Evolutionary conservation across 306 rosid genomes (phyloP).

Genomic region (Amphicarpaea edgeworthii): DNA sequence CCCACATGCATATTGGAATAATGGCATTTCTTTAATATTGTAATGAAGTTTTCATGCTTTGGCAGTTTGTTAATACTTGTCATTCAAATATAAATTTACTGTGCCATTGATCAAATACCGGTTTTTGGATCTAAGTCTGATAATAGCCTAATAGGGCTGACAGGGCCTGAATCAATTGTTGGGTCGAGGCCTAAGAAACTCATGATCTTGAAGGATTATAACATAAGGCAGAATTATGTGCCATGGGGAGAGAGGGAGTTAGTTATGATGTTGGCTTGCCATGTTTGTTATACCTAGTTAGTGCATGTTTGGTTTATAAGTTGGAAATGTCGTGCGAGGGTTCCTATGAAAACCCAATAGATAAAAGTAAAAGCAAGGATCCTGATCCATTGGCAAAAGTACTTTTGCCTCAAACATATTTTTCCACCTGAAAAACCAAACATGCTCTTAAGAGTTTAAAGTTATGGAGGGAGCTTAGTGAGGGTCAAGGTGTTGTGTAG

Average conservation of each 20-base stretch:
- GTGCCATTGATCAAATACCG: neutral
- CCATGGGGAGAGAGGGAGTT: neutral
- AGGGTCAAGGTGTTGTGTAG: neutral
- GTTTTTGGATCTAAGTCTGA: neutral
- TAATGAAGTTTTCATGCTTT: conserved; percentile 16
- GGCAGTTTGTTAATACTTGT: neutral
- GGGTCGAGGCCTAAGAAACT: neutral
- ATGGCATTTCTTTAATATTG: neutral
- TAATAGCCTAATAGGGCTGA: neutral
- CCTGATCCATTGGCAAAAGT: too few relatives aligned
- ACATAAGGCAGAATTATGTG: neutral
- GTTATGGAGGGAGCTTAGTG: neutral
- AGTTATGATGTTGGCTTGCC: neutral
- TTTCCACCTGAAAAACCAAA: too few relatives aligned
- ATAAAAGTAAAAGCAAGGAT: too few relatives aligned
- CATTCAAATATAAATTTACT: conserved; percentile 15
- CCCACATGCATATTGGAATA: neutral
- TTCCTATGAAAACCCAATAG: too few relatives aligned
- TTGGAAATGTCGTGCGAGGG: too few relatives aligned
- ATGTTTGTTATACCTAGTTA: neutral
- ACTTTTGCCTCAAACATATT: too few relatives aligned
- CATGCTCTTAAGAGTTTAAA: too few relatives aligned
- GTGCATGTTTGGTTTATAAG: too few relatives aligned
- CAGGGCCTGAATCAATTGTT: neutral
- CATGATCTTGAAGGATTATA: neutral